Evolutionary conservation across 2,329 filamentous ascomycete species (phyloP).

Genomic region (Amylocarpus encephaloides): DNA sequence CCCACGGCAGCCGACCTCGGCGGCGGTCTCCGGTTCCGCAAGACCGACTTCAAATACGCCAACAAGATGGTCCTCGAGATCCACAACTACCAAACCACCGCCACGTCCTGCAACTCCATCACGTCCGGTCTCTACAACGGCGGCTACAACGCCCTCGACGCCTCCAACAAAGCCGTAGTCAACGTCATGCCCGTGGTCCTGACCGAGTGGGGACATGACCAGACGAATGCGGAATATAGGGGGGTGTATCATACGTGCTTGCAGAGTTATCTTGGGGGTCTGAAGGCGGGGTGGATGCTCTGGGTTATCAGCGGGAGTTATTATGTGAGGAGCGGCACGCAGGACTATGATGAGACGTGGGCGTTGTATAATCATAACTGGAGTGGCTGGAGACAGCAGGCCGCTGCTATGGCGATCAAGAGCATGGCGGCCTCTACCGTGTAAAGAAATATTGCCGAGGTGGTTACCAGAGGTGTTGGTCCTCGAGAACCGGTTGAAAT

Average conservation of each 20-base stretch:
- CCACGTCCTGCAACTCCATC: constrained; percentile 34
- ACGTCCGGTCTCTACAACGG: constrained; percentile 32
- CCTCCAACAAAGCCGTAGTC: constrained; percentile 27
- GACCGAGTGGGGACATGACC: constrained; percentile 40
- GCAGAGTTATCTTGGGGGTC: constrained; percentile 38
- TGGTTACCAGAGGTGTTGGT: no score
- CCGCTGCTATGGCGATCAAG: not conserved
- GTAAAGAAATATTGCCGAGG: no score
- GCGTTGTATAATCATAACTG: constrained; percentile 30
- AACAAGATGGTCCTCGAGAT: constrained; percentile 41
- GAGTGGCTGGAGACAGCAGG: not conserved
- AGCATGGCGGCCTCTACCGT: not conserved
- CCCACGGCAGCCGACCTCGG: constrained; percentile 30
- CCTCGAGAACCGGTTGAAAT: no score
- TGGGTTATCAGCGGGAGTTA: constrained; percentile 56
- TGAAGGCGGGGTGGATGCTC: constrained; percentile 46
- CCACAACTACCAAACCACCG: constrained; percentile 39
- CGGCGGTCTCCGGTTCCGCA: constrained; percentile 29
- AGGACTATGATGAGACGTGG: constrained; percentile 53
- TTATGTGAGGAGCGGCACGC: constrained; percentile 45
- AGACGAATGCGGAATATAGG: constrained; percentile 28
- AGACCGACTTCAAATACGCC: constrained; percentile 32
- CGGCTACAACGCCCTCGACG: constrained; percentile 38
- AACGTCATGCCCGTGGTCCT: constrained; percentile 34
- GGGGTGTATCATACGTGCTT: constrained; percentile 47